A percentile compares a stretch with the other conserved stretches of the same genome.
Conservation (phyloP, 2,329 filamentous ascomycete species). For the Calonectria pteridis region DNA sequence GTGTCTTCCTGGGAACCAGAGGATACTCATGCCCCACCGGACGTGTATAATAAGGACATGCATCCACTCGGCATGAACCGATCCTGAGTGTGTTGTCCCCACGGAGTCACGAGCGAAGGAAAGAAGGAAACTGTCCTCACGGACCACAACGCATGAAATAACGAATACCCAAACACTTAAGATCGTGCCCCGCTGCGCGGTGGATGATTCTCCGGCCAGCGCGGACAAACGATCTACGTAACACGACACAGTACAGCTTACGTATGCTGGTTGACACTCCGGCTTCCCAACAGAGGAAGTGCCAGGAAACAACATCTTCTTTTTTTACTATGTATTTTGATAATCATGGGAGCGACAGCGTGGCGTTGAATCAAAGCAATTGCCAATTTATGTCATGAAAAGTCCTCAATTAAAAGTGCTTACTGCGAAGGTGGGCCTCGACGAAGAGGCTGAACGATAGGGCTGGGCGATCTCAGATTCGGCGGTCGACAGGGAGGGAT, state of each 20-base stretch:
- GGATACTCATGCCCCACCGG: slow-evolving; percentile 53
- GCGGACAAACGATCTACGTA: slow-evolving; percentile 15
- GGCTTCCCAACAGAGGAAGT: slow-evolving; percentile 7
- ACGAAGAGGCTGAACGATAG: not conserved
- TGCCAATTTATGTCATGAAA: slow-evolving; percentile 12
- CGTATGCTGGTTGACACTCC: slow-evolving; percentile 19
- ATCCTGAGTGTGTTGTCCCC: slow-evolving; percentile 53
- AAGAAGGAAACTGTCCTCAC: not conserved
- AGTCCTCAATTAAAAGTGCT: not conserved
- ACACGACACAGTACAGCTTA: slow-evolving; percentile 16
- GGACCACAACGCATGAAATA: slow-evolving; percentile 2
- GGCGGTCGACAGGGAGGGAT: slow-evolving; percentile 15
- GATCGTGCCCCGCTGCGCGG: slow-evolving; percentile 6
- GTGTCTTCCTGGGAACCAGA: slow-evolving; percentile 57
- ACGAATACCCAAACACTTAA: not conserved
- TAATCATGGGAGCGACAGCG: slow-evolving; percentile 29
- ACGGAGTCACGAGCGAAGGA: slow-evolving; percentile 18
- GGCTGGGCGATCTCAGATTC: slow-evolving; percentile 19
- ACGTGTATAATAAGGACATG: slow-evolving; percentile 54
- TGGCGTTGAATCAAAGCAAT: slow-evolving; percentile 31
- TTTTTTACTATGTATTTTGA: slow-evolving; percentile 30
- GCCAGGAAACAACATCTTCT: slow-evolving; percentile 25
- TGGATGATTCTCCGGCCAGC: slow-evolving; percentile 11
- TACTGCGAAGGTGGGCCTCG: not conserved
- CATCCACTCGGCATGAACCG: slow-evolving; percentile 70